Percentiles rank a stretch among this genome's conserved stretches.
These are phyloP conservation scores for Microthyrium microscopicum DNA, from an alignment of 2,329 filamentous ascomycete species.

Conservation along the genomic window DNA sequence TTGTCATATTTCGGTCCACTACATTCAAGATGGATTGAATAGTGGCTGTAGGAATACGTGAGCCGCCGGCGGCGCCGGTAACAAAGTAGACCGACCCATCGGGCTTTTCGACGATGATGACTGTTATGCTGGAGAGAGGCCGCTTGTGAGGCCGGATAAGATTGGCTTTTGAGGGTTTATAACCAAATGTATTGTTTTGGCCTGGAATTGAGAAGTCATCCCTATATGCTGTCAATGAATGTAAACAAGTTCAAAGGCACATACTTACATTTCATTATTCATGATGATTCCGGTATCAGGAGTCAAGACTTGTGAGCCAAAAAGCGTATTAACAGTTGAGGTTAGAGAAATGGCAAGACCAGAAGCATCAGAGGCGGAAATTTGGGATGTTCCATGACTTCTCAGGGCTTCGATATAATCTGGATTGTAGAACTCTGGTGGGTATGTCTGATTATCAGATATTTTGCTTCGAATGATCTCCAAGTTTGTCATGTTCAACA, in stretches of 20 bases:
- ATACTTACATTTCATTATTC: slow-evolving; percentile 27
- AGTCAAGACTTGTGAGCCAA: slow-evolving; percentile 63
- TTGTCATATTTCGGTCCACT: slow-evolving; percentile 46
- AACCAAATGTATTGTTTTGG: slow-evolving; percentile 66
- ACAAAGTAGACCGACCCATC: slow-evolving; percentile 50
- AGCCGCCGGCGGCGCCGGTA: slow-evolving; percentile 65
- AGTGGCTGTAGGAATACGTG: slow-evolving; percentile 66
- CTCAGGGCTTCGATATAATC: slow-evolving; percentile 46
- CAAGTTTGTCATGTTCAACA: slow-evolving; percentile 48
- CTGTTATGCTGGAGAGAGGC: slow-evolving; percentile 67
- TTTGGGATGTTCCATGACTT: slow-evolving; percentile 57
- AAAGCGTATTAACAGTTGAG: slow-evolving; percentile 76
- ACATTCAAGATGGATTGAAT: slow-evolving; percentile 59
- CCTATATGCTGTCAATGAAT: neutral
- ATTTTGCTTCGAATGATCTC: slow-evolving; percentile 48
- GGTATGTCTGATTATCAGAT: slow-evolving; percentile 52
- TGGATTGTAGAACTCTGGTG: slow-evolving; percentile 60
- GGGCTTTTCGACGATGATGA: slow-evolving; percentile 54
- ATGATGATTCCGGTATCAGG: slow-evolving; percentile 71
- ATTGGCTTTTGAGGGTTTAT: slow-evolving; percentile 63
- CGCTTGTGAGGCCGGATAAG: slow-evolving; percentile 69
- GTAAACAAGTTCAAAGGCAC: neutral
- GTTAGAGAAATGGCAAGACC: slow-evolving; percentile 70
- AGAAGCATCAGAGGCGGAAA: slow-evolving; percentile 52
- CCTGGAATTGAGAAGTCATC: slow-evolving; percentile 78